Base-by-base conservation (phyloP, 2,329 filamentous ascomycete species). In the Calonectria multiphialidica region DNA sequence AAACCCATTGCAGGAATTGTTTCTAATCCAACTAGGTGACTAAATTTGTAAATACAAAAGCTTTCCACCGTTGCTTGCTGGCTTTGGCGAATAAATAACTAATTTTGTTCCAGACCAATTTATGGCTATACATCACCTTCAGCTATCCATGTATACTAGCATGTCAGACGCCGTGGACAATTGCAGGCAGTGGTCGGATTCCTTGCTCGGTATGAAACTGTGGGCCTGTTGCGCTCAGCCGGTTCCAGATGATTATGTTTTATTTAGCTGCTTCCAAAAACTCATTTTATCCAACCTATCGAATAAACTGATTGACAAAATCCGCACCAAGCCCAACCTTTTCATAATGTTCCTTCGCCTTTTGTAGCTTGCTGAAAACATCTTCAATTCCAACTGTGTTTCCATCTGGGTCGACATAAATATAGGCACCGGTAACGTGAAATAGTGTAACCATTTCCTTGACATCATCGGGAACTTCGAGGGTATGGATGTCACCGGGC, bases 401-500 rank as follows among this genome's bases (percentile, higher is more conserved):
- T 10, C 81, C 81, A 65, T 81, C 77, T 9, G 79, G 76, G 66
- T 83, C 82, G 2, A 82, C 81, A 47, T 83, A 82, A 12, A 82
- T 80, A 70, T 82, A 83, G 6, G 81, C 81, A 2, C 81, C 81
- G 2, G 81, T 83, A 9, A 83, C 81, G 72, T 82, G 81, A 49
- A 83, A 83, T 37, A 83, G 37, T 0, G 82, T 83, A 5, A 80
- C 75, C 81, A 83, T 83, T 68, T 83, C 81, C 44, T 76, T 72
- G 0, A 82, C 81, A 13, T 79, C 82, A 1, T 81, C 79, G 1
- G 82, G 80, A 1, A 83, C 82, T 61, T 82, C 80, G 9, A 83
- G 72, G 5, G 81, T 83, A 57, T 84, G 81, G 33, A 83, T 83
- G 53, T 84, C 80, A 2, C 81, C 81, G 1, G 77, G 81, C 1